Evolutionary conservation across 2,329 filamentous ascomycete species (phyloP).

Genomic region (Colletotrichum falcatum): DNA sequence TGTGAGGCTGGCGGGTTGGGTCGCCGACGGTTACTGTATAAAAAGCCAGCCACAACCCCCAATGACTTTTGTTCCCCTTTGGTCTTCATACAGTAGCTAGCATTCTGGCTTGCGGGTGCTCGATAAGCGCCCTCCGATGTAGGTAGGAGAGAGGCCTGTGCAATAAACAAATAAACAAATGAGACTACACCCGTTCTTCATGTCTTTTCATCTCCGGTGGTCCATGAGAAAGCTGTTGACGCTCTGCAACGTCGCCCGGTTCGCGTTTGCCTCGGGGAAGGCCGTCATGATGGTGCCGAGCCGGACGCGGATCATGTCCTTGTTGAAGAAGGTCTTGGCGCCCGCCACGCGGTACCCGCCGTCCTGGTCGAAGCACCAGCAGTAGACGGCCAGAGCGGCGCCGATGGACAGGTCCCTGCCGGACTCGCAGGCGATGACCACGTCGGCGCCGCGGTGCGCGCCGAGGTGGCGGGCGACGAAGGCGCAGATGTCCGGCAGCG

Average conservation of each 20-base stretch:
- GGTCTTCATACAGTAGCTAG: slow-evolving; percentile 2
- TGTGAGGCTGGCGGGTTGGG: slow-evolving; percentile 4
- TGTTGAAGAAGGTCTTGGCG: slow-evolving; percentile 65
- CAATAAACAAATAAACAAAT: not conserved
- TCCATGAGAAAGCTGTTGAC: slow-evolving; percentile 92
- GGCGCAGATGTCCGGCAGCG: slow-evolving; percentile 71
- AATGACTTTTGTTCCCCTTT: not conserved
- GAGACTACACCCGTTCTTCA: not conserved
- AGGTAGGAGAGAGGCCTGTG: slow-evolving; percentile 14
- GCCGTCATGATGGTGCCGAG: slow-evolving; percentile 86
- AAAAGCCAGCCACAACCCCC: not conserved
- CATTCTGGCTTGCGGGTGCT: slow-evolving; percentile 10
- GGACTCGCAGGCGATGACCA: slow-evolving; percentile 77
- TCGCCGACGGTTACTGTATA: not conserved
- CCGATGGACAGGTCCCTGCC: slow-evolving; percentile 87
- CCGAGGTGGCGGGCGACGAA: slow-evolving; percentile 62
- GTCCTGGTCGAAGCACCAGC: slow-evolving; percentile 75
- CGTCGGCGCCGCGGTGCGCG: slow-evolving; percentile 21
- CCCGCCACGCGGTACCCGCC: slow-evolving; percentile 58
- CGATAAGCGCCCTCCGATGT: not conserved
- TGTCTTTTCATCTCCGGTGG: slow-evolving; percentile 50
- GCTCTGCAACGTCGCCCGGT: slow-evolving; percentile 86
- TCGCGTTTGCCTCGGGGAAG: slow-evolving; percentile 85
- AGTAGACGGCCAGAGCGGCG: slow-evolving; percentile 79
- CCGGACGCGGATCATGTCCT: slow-evolving; percentile 80